Evolutionary conservation across 2,329 filamentous ascomycete genomes (phyloP), one percentile per base, ranked within the genome.

Genomic region (Phialemonium atrogriseum): DNA sequence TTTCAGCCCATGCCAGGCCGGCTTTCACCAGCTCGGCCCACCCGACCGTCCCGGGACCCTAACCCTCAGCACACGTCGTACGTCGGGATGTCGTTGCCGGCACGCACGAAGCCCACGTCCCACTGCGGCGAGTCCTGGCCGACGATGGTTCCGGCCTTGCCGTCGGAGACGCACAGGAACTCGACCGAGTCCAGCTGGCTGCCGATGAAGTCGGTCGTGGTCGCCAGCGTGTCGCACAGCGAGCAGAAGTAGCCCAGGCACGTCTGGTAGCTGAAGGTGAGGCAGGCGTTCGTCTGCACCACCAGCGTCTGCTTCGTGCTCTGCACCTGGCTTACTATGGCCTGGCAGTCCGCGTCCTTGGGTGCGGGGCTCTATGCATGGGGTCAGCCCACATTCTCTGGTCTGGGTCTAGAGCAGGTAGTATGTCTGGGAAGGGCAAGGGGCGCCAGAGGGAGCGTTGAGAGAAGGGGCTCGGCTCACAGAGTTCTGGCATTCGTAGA

Each of bases 191-290:
- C 34, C 16, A 59, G 47, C 44, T 58, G 49, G 44, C 42, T 50
- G 35, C 47, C 53, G 39, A 58, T 51, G 36, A 58, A 58, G 38
- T 43, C 37, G 38, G 52, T 56, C n/a, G 44, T 43, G 29, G 54
- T 57, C 20, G 34, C 37, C 20, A 58, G 40, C 21, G 46, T 47
- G 27, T 44, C 22, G 45, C 55, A 59, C 14, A 59, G 42, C 21
- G 52, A 49, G 44, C 54, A 59, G 48, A 58, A 59, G 46, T 57
- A 58, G 27, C 46, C 55, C 45, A 49, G 46, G 42, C 55, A 59
- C n/a, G 54, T 55, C 17, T 43, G 22, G 36, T 39, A 54, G n/a
- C 46, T 36, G 39, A 55, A 59, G 19, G 47, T 35, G 12, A 58
- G 43, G 41, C 55, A 59, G 13, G 51, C 41, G 37, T 47, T 51